These are phyloP conservation scores for Carex pumila DNA, from an alignment of 176 grass and related monocot genomes.

Conservation along the genomic window DNA sequence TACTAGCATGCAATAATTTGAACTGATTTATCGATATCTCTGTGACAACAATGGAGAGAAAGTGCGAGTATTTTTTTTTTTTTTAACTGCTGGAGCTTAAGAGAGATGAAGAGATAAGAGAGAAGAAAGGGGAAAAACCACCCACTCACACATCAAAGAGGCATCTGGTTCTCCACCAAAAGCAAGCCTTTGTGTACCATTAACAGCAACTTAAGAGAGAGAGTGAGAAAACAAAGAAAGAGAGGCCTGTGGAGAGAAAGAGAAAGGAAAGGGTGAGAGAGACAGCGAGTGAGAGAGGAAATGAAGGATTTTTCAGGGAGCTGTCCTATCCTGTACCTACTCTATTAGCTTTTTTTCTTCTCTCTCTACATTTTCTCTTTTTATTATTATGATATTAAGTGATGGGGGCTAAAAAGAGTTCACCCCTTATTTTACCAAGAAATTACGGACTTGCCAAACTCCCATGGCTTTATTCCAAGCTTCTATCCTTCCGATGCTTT, in stretches of 20 bases:
- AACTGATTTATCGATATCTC: conserved; percentile 13
- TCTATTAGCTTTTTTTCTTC: conserved; percentile 17
- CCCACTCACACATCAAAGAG: conserved; percentile 72
- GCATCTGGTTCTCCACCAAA: conserved; percentile 94
- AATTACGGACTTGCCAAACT: conserved; percentile 11
- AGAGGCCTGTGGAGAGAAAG: conserved; percentile 16
- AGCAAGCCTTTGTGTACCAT: conserved; percentile 54
- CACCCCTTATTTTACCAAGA: neutral
- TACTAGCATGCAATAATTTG: conserved; percentile 26
- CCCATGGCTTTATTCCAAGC: neutral
- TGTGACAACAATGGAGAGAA: conserved; percentile 2
- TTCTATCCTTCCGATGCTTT: neutral
- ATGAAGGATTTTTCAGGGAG: conserved; percentile 25
- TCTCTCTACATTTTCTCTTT: conserved; percentile 10
- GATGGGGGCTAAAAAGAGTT: neutral
- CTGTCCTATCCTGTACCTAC: conserved; percentile 65
- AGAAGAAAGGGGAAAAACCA: conserved; percentile 46
- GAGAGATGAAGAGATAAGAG: conserved; percentile 18
- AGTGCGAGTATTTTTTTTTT: conserved; percentile 14
- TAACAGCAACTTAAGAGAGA: conserved; percentile 55
- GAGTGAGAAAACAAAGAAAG: conserved; percentile 10
- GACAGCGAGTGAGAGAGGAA: neutral
- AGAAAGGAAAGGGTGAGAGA: neutral
- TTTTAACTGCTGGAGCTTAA: neutral
- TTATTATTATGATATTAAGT: neutral